phyloP scores from a whole-genome alignment of 768 basidiomycete species.

The Leccinum longicurvipes region DNA sequence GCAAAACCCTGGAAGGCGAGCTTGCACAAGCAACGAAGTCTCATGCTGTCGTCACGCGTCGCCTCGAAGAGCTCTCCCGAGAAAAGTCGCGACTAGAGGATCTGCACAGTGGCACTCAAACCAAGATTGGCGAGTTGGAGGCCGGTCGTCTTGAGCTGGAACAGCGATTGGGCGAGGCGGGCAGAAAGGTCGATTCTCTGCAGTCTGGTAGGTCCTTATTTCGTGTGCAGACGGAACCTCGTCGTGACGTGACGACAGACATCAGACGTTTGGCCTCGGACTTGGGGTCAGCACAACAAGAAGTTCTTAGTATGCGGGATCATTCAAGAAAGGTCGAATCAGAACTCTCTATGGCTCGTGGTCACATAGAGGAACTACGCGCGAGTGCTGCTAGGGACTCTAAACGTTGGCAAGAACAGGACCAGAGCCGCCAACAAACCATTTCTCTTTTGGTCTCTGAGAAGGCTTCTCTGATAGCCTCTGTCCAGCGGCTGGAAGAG shows the following conservation, averaged over 20 bases:
- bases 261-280: constrained; percentile 18
- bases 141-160: constrained; percentile 8
- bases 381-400: constrained; percentile 11
- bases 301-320: constrained; percentile 6
- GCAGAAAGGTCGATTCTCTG: constrained; percentile 11
- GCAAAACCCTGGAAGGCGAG: constrained; percentile 18
- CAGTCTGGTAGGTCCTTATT: constrained; percentile 23
- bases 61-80: constrained; percentile 16
- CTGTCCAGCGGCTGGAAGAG: constrained; percentile 55
- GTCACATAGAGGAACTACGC: constrained; percentile 19
- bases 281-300: constrained; percentile 14
- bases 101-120: constrained; percentile 6
- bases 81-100: constrained; percentile 26
- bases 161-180: constrained; percentile 8
- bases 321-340: constrained; percentile 17
- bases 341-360: constrained; percentile 19
- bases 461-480: constrained; percentile 57
- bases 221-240: constrained; percentile 20
- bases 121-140: constrained; percentile 18
- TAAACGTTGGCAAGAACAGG: constrained; percentile 27
- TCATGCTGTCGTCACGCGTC: constrained; percentile 7
- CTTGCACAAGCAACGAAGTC: constrained; percentile 20
- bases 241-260: constrained; percentile 25
- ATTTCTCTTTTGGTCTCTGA: constrained; percentile 77
- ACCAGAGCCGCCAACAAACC: constrained; percentile 65